Conservation (phyloP, 2,329 filamentous ascomycete genomes). For the Diplodia mutila region DNA sequence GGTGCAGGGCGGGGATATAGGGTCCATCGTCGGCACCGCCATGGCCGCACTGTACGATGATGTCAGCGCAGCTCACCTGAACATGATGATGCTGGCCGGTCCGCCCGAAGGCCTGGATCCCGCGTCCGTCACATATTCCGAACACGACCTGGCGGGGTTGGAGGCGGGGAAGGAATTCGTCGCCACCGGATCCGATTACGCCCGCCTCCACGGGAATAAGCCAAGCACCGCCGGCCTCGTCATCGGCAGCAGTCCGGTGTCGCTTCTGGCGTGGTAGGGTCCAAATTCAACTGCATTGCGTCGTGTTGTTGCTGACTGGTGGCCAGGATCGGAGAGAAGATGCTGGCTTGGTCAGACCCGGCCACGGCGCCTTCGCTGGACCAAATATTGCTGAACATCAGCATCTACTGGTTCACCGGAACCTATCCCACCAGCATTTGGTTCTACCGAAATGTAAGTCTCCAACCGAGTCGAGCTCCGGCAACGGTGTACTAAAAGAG, state of each 20-base stretch:
- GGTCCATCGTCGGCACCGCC: slow-evolving; percentile 48
- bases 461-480: no score
- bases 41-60: slow-evolving; percentile 45
- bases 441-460: slow-evolving; percentile 47
- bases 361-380: slow-evolving; percentile 42
- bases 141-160: background rate
- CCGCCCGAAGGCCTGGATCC: slow-evolving; percentile 30
- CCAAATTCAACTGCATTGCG: no score
- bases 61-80: background rate
- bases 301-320: slow-evolving; percentile 5
- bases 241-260: slow-evolving; percentile 58
- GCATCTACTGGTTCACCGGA: slow-evolving; percentile 61
- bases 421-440: slow-evolving; percentile 54
- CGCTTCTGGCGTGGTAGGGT: slow-evolving; percentile 58
- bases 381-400: slow-evolving; percentile 55
- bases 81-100: slow-evolving; percentile 29
- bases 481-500: background rate
- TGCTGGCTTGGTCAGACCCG: slow-evolving; percentile 57
- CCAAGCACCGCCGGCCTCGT: slow-evolving; percentile 62
- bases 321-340: slow-evolving; percentile 64
- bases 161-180: slow-evolving; percentile 37
- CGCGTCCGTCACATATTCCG: background rate
- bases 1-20: slow-evolving; percentile 62
- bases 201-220: slow-evolving; percentile 56
- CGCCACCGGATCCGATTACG: slow-evolving; percentile 54